These are phyloP conservation scores for Dentipellis sp. DNA, from an alignment of 768 basidiomycete genomes.

Conservation along the genomic window DNA sequence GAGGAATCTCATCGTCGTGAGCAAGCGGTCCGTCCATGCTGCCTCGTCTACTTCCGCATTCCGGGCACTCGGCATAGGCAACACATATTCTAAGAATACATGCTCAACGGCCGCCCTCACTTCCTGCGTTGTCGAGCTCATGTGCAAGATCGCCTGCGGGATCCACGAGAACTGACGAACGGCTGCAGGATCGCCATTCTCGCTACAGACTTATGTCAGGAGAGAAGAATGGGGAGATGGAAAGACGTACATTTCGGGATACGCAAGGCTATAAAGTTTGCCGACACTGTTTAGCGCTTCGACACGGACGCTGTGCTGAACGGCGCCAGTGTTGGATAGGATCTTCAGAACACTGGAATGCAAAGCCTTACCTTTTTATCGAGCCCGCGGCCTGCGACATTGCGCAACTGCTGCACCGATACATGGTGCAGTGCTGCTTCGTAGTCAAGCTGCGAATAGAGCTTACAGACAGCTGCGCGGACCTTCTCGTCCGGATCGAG, in stretches of 20 bases:
- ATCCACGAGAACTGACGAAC: constrained; percentile 89
- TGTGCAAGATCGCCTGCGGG: constrained; percentile 60
- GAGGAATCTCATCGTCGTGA: constrained; percentile 63
- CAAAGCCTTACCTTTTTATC: constrained; percentile 70
- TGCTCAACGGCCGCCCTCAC: constrained; percentile 59
- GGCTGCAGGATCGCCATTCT: constrained; percentile 67
- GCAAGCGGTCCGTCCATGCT: constrained; percentile 77
- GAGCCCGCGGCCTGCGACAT: constrained; percentile 58
- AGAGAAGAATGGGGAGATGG: background rate
- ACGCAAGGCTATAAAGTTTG: constrained; percentile 73
- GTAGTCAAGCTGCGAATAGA: constrained; percentile 81
- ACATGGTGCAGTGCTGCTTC: constrained; percentile 85
- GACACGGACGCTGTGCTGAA: constrained; percentile 47
- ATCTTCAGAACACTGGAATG: background rate
- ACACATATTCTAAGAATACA: constrained; percentile 61
- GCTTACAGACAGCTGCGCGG: constrained; percentile 72
- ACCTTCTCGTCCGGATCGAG: constrained; percentile 89
- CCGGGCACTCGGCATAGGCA: constrained; percentile 65
- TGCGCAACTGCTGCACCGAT: constrained; percentile 47
- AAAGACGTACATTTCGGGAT: constrained; percentile 68
- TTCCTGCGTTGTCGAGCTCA: constrained; percentile 42
- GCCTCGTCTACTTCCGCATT: constrained; percentile 60
- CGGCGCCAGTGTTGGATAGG: background rate
- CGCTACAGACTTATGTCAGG: constrained; percentile 35
- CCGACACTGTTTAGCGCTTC: constrained; percentile 76